These are phyloP conservation scores for Lepidium aucheri DNA, from an alignment of 345 rosid genomes.

Conservation along the genomic window DNA sequence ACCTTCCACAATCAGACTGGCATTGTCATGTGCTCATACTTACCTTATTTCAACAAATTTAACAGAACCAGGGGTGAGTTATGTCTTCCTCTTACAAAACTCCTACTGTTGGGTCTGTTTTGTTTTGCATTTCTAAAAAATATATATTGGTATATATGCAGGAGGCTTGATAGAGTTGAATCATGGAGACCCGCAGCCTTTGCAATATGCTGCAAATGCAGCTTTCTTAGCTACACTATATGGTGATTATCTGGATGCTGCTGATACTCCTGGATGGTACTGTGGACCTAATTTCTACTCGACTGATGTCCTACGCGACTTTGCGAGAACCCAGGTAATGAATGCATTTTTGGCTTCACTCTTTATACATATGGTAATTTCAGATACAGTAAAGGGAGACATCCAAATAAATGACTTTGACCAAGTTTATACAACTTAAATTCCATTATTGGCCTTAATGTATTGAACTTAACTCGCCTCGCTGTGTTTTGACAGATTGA, in stretches of 20 bases:
- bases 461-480: not conserved
- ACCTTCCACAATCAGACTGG: slow-evolving; percentile 89
- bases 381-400: not conserved
- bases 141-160: slow-evolving; percentile 21
- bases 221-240: slow-evolving; percentile 77
- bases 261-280: slow-evolving; percentile 96
- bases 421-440: not conserved
- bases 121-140: not conserved
- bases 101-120: slow-evolving; percentile 12
- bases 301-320: slow-evolving; percentile 57
- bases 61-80: slow-evolving; percentile 62
- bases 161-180: slow-evolving; percentile 84
- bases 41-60: slow-evolving; percentile 58
- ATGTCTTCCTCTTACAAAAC: not conserved
- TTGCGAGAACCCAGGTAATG: slow-evolving; percentile 78
- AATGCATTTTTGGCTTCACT: not conserved
- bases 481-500: slow-evolving; percentile 46
- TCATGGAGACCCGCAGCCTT: slow-evolving; percentile 95
- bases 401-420: not conserved
- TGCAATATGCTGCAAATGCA: slow-evolving; percentile 86
- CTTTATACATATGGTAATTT: not conserved
- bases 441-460: not conserved
- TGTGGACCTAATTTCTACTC: slow-evolving; percentile 90
- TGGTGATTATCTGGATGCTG: slow-evolving; percentile 93
- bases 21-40: slow-evolving; percentile 72